Conservation (phyloP, 75 land plant genomes). For the Picea glauca region DNA sequence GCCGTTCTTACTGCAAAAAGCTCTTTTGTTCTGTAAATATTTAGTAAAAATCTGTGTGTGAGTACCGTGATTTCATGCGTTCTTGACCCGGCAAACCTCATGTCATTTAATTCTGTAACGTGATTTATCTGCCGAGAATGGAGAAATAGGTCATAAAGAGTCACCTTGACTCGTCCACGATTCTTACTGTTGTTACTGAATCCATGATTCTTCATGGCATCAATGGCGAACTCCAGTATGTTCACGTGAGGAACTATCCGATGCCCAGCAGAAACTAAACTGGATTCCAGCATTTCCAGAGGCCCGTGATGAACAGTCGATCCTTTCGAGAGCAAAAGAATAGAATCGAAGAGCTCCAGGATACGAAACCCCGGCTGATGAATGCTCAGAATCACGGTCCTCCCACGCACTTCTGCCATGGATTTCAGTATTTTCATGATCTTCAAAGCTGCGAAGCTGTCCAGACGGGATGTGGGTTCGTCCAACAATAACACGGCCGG, state of each 20-base stretch:
- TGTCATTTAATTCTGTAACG: background rate
- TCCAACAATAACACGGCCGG: slow-evolving; percentile 79
- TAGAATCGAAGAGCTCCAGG: slow-evolving; percentile 59
- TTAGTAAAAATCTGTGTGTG: slow-evolving; percentile 14
- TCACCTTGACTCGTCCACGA: background rate
- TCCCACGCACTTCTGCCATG: slow-evolving; percentile 71
- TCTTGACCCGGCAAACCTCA: slow-evolving; percentile 16
- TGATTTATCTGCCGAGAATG: background rate
- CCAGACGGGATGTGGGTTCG: slow-evolving; percentile 93
- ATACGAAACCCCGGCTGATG: slow-evolving; percentile 90
- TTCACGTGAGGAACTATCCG: slow-evolving; percentile 64
- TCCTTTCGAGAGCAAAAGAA: slow-evolving; percentile 79
- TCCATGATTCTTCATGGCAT: slow-evolving; percentile 44
- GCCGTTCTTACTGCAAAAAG: slow-evolving; percentile 17
- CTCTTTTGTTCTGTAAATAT: slow-evolving; percentile 18
- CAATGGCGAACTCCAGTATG: slow-evolving; percentile 82
- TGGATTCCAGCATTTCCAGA: slow-evolving; percentile 29
- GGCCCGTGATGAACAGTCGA: slow-evolving; percentile 85
- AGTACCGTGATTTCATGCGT: slow-evolving; percentile 20
- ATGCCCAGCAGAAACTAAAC: slow-evolving; percentile 48
- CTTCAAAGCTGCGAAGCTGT: slow-evolving; percentile 78
- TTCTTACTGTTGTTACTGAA: background rate
- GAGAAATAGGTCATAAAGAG: background rate
- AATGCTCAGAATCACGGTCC: slow-evolving; percentile 78
- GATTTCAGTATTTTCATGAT: slow-evolving; percentile 64